Percentiles rank a stretch among this genome's conserved stretches.
Evolutionary conservation across 2,329 filamentous ascomycete genomes (phyloP).

Genomic region (Stagonosporopsis rhizophila): DNA sequence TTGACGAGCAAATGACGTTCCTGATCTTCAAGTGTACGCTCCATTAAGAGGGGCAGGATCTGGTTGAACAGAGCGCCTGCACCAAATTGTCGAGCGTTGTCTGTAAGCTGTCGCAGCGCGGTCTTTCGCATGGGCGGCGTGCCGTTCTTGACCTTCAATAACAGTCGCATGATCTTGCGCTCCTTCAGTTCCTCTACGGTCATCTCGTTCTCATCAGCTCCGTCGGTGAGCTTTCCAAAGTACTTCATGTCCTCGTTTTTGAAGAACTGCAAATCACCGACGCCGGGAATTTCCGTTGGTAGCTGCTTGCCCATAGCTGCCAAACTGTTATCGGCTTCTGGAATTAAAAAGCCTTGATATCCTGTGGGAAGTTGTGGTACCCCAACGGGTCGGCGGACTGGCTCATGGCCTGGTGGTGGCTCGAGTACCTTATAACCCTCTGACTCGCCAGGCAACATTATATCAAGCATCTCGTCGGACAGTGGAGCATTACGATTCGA

Average conservation of each 20-base stretch:
- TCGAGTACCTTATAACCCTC: constrained; percentile 93
- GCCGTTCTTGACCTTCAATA: constrained; percentile 99
- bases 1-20: constrained; percentile 98
- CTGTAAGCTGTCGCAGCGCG: constrained; percentile 92
- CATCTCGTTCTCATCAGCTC: constrained; percentile 87
- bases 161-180: constrained; percentile 95
- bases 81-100: constrained; percentile 95
- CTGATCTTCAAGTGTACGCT: constrained; percentile 96
- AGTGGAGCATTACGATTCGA: constrained; percentile 79
- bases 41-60: constrained; percentile 95
- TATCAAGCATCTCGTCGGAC: constrained; percentile 92
- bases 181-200: constrained; percentile 97
- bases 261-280: constrained; percentile 96
- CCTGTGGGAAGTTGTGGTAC: constrained; percentile 75
- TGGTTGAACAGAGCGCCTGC: constrained; percentile 95
- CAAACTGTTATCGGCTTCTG: constrained; percentile 85
- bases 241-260: constrained; percentile 99
- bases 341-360: constrained; percentile 91
- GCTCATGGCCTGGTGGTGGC: constrained; percentile 90
- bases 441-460: constrained; percentile 84
- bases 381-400: constrained; percentile 74
- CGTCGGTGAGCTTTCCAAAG: constrained; percentile 96
- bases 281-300: constrained; percentile 92
- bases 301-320: constrained; percentile 82
- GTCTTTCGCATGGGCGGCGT: constrained; percentile 99